Evolutionary conservation across 1,284 basidiomycete genomes (phyloP).

Genomic region (Tilletia horrida): DNA sequence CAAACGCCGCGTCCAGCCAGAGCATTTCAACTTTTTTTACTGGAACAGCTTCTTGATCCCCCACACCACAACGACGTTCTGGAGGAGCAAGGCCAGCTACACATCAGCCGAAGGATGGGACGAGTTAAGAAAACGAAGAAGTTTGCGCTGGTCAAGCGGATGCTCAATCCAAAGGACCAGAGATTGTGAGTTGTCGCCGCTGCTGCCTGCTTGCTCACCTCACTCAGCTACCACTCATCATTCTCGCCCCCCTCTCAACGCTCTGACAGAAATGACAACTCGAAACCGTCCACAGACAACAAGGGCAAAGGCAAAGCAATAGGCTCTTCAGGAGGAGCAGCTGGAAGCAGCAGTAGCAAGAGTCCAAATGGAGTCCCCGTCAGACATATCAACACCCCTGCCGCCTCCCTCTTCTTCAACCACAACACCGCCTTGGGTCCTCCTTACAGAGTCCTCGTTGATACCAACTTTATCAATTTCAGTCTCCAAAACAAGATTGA

Average conservation of each 20-base stretch:
- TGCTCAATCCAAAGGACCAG: constrained; percentile 91
- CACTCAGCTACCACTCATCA: not conserved
- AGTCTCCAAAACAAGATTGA: constrained; percentile 97
- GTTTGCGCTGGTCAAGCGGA: constrained; percentile 89
- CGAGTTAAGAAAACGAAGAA: constrained; percentile 92
- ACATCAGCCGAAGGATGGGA: constrained; percentile 59
- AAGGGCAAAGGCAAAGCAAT: constrained; percentile 42
- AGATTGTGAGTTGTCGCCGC: constrained; percentile 67
- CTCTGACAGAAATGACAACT: no score
- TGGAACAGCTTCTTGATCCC: no score
- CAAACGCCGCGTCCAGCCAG: no score
- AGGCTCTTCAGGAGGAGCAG: not conserved
- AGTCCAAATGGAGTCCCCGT: constrained; percentile 35
- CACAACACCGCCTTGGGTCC: constrained; percentile 95
- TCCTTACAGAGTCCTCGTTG: constrained; percentile 93
- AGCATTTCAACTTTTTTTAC: no score
- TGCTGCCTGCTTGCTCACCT: no score
- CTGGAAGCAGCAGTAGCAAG: constrained; percentile 21
- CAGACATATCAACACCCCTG: constrained; percentile 48
- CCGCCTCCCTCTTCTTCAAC: constrained; percentile 86
- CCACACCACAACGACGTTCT: no score
- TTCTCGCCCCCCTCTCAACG: not conserved
- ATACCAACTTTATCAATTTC: constrained; percentile 99
- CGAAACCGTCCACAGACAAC: constrained; percentile 51
- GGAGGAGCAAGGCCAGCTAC: no score